A percentile compares a stretch with the other conserved stretches of the same genome.
phyloP scores from a whole-genome alignment of 176 grass and related monocot genomes.

The Avena sativa region DNA sequence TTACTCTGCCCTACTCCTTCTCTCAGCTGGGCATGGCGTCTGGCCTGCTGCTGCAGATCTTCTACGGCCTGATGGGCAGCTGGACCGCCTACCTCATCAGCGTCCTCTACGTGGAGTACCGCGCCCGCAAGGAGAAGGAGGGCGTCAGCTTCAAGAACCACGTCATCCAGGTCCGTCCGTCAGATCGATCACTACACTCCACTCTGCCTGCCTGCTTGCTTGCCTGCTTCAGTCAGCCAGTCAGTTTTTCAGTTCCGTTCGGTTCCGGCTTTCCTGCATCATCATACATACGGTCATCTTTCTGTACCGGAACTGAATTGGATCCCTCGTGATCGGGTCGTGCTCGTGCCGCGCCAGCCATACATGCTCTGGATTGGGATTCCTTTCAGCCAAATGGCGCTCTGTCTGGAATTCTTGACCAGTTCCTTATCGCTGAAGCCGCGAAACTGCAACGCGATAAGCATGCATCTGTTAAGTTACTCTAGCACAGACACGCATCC shows the following conservation, averaged over 20 bases:
- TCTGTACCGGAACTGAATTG: background rate
- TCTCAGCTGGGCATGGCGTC: conserved; percentile 63
- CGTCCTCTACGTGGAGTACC: conserved; percentile 81
- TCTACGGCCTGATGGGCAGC: conserved; percentile 76
- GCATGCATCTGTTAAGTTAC: conserved; percentile 31
- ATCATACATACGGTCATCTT: background rate
- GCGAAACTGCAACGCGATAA: conserved; percentile 42
- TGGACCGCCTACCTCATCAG: conserved; percentile 87
- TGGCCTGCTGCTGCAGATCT: conserved; percentile 57
- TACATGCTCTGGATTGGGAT: no score
- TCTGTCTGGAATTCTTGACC: background rate
- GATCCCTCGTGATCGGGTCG: conserved; percentile 23
- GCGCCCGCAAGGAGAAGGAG: conserved; percentile 68
- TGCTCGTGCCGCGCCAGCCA: no score
- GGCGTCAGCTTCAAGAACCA: conserved; percentile 73
- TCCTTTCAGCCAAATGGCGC: background rate
- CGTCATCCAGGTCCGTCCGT: conserved; percentile 62
- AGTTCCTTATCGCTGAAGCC: conserved; percentile 18
- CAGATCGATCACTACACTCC: background rate
- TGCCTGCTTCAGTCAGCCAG: background rate
- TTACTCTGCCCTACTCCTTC: conserved; percentile 71
- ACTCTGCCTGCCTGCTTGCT: background rate
- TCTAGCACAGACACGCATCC: background rate
- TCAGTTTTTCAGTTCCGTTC: conserved; percentile 13
- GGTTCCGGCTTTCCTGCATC: conserved; percentile 2